Conservation (phyloP, 768 basidiomycete genomes). For the Boletus rex-veris region DNA sequence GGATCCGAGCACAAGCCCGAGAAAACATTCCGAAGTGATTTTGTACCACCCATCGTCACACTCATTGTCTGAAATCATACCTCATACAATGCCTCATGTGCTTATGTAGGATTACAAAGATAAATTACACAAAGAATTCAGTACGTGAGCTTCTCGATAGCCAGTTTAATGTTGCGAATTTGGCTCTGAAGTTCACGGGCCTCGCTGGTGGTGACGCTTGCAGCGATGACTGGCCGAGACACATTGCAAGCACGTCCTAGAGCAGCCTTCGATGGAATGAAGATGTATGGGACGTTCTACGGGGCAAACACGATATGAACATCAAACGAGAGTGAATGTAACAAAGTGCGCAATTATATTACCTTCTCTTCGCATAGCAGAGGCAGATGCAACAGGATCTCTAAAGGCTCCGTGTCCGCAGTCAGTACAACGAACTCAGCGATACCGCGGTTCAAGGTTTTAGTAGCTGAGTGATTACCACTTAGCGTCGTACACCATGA, state of each 20-base stretch:
- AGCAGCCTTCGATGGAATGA: slow-evolving; percentile 92
- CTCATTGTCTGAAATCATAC: background rate
- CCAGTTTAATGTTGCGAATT: slow-evolving; percentile 80
- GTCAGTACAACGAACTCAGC: slow-evolving; percentile 98
- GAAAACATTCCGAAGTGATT: slow-evolving; percentile 83
- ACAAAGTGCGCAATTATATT: slow-evolving; percentile 8
- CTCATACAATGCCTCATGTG: slow-evolving; percentile 7
- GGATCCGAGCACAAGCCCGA: slow-evolving; percentile 80
- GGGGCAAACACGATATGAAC: background rate
- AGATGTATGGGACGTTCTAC: slow-evolving; percentile 96
- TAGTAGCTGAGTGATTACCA: slow-evolving; percentile 67
- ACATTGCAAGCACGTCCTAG: slow-evolving; percentile 96
- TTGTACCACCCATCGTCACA: background rate
- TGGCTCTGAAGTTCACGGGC: slow-evolving; percentile 86
- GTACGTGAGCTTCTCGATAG: slow-evolving; percentile 67
- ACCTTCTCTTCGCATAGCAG: slow-evolving; percentile 98
- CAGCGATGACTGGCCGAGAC: slow-evolving; percentile 90
- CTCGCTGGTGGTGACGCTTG: slow-evolving; percentile 95
- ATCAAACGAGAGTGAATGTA: background rate
- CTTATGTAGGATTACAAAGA: slow-evolving; percentile 8
- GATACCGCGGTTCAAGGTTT: slow-evolving; percentile 96
- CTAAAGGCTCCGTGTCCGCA: slow-evolving; percentile 94
- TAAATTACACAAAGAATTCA: slow-evolving; percentile 19
- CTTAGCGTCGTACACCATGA: slow-evolving; percentile 6
- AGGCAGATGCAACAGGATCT: slow-evolving; percentile 95